Evolutionary conservation across 441 rosid species (phyloP).

Genomic region (Capsella rubella): DNA sequence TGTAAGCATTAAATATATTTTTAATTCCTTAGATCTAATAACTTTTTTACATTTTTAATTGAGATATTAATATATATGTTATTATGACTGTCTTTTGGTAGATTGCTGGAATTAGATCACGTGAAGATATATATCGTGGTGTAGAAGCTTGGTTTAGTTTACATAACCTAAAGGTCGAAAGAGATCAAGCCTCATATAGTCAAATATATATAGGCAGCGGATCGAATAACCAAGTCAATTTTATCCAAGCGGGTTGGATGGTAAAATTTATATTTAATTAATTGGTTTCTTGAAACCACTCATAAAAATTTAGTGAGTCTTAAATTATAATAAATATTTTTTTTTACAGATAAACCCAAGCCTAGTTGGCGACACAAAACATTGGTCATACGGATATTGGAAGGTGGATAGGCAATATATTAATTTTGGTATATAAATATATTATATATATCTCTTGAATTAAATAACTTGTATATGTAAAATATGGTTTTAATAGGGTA

Average conservation of each 20-base stretch:
- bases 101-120: neutral
- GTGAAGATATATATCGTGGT: neutral
- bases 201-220: constrained; percentile 27
- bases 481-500: constrained; percentile 11
- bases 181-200: constrained; percentile 28
- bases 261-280: neutral
- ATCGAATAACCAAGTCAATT: neutral
- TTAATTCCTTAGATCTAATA: neutral
- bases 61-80: neutral
- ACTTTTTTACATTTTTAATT: neutral
- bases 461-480: neutral
- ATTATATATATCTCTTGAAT: neutral
- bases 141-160: neutral
- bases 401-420: neutral
- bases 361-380: neutral
- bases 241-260: constrained; percentile 12
- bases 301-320: neutral
- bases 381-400: constrained; percentile 31
- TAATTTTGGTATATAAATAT: neutral
- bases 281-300: neutral
- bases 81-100: neutral
- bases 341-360: constrained; percentile 13
- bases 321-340: neutral
- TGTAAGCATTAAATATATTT: neutral
- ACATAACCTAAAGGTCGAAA: neutral